Evolutionary conservation across 257 asterid species (phyloP), one percentile per base, ranked within the genome.

Genomic region (Paulownia fortunei): DNA sequence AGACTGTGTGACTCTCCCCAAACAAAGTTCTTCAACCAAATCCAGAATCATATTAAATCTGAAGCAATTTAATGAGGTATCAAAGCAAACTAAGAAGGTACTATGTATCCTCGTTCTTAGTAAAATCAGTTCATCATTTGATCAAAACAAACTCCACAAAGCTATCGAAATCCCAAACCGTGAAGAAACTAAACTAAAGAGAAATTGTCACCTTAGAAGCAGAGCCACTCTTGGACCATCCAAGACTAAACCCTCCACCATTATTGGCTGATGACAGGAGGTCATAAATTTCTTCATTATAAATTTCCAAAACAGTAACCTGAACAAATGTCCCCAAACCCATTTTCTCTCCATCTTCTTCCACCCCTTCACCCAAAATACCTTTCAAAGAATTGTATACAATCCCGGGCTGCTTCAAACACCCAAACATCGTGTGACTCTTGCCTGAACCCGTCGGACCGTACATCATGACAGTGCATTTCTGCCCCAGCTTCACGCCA

Each of bases 371-470:
- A 3, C 92, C 93, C 81, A 96, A 69, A 63, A 92, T 96, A 54
- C 89, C 98, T 81, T 85, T 93, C 81, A 96, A 77, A 0, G 99
- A 89, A 36, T 80, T 87, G 16, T 96, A 93, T 32, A 96, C 99
- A 37, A 96, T 91, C 65, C 99, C 99, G 0, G 93, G 97, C 76
- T 87, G 91, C 54, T 85, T 90, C 52, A 71, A 39, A 73, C 91
- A 86, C 34, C 99, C 99, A 64, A 96, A 96, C 99, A 96, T 96
- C 0, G 97, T 96, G 64, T 96, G 97, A 46, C 97, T 92, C 87
- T 96, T 96, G 0, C 99, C 99, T 0, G 99, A 88, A 7, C 99
- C 99, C 0, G 99, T 92, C 1, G 98, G 99, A 0, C 99, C 99
- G 47, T 95, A 95, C 99, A 93, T 93, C 98, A 95, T 93, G 0